phyloP scores from a whole-genome alignment of 2,329 filamentous ascomycete species.

The Cladophialophora psammophila region DNA sequence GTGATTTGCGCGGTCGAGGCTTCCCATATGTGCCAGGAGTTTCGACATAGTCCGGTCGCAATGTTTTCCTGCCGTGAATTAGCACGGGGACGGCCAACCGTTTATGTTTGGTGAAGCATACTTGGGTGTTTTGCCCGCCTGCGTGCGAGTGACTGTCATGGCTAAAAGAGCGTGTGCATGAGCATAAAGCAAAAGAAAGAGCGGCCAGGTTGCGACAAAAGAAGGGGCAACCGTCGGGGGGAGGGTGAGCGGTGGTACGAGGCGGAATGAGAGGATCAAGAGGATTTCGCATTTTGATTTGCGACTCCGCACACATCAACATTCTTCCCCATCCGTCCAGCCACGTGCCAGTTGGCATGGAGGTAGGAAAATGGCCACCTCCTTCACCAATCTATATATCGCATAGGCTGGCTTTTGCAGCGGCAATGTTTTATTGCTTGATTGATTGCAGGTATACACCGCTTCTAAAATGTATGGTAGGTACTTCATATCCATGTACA shows the following conservation, averaged over 20 bases:
- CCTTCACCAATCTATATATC: background rate
- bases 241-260: constrained; percentile 12
- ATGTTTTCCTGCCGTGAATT: constrained; percentile 55
- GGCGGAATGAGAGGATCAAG: background rate
- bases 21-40: constrained; percentile 51
- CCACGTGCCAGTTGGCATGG: background rate
- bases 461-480: background rate
- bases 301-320: background rate
- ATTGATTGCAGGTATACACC: constrained; percentile 14
- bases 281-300: background rate
- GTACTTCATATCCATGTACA: constrained; percentile 5
- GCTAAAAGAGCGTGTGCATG: constrained; percentile 16
- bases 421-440: constrained; percentile 2
- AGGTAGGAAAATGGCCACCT: background rate
- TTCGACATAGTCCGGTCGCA: constrained; percentile 60
- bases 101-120: constrained; percentile 44
- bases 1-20: constrained; percentile 35
- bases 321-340: constrained; percentile 11
- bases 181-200: constrained; percentile 8
- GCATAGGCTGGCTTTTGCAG: background rate
- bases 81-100: constrained; percentile 1
- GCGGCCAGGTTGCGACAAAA: constrained; percentile 8
- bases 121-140: constrained; percentile 61
- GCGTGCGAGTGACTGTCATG: constrained; percentile 59
- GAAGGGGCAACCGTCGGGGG: background rate